Conservation (phyloP, 2,329 filamentous ascomycete genomes). For the Xylaria sp. region DNA sequence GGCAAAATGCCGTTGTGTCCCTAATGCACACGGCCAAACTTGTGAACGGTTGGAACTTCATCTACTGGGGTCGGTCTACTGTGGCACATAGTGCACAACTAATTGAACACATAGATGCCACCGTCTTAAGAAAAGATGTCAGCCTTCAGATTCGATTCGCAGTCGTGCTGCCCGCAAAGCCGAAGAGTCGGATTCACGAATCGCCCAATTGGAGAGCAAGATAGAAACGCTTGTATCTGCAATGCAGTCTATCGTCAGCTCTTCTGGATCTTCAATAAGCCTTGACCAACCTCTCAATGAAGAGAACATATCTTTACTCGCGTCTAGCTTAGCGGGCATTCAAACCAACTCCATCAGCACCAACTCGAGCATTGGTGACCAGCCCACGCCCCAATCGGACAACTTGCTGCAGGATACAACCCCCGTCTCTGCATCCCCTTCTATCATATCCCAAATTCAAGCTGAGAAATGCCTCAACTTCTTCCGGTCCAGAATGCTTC, state of each 20-base stretch:
- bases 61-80: background rate
- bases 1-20: conserved; percentile 43
- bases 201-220: conserved; percentile 52
- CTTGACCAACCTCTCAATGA: conserved; percentile 21
- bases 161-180: conserved; percentile 41
- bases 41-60: conserved; percentile 39
- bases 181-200: conserved; percentile 49
- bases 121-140: conserved; percentile 52
- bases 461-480: conserved; percentile 9
- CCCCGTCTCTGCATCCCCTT: background rate
- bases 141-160: conserved; percentile 51
- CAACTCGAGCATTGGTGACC: conserved; percentile 14
- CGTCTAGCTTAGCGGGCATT: background rate
- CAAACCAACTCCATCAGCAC: conserved; percentile 1
- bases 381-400: conserved; percentile 25
- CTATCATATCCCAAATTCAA: conserved; percentile 37
- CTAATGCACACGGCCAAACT: conserved; percentile 35
- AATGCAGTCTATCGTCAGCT: conserved; percentile 45
- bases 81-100: background rate
- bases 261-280: conserved; percentile 24
- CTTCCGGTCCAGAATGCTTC: conserved; percentile 52
- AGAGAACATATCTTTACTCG: conserved; percentile 15
- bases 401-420: conserved; percentile 35
- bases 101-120: conserved; percentile 45
- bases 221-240: conserved; percentile 50